Percentiles rank a stretch among this genome's conserved stretches.
Conservation (phyloP, 2,329 filamentous ascomycete species). For the Colletotrichum gloeosporioides region DNA sequence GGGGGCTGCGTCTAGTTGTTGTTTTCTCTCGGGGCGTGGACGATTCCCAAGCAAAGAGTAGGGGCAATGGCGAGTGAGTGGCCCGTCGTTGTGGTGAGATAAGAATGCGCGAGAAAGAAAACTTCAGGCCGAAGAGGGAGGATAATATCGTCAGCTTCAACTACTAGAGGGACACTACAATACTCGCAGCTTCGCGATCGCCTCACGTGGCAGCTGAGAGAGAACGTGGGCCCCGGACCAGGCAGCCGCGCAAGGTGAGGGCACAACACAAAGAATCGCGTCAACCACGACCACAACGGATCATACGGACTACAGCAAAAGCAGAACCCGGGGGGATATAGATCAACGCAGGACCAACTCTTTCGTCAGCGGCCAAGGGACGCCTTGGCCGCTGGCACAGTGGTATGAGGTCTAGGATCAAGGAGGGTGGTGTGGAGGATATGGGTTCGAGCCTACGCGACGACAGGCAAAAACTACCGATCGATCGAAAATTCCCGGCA, state of each 20-base stretch:
- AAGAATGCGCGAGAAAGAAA: not conserved
- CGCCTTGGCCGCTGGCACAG: not conserved
- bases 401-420: not conserved
- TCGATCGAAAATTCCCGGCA: not conserved
- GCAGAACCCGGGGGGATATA: not conserved
- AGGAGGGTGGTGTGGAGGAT: not conserved
- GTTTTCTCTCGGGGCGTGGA: not conserved
- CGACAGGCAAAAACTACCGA: not conserved
- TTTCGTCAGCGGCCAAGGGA: not conserved
- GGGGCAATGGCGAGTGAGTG: not conserved
- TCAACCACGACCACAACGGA: not conserved
- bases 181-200: not conserved
- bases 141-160: not conserved
- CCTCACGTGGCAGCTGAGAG: not conserved
- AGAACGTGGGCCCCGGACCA: not conserved
- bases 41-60: not conserved
- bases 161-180: rapidly evolving
- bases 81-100: not conserved
- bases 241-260: not conserved
- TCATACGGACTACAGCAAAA: not conserved
- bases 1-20: not conserved
- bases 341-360: not conserved
- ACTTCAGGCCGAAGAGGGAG: not conserved
- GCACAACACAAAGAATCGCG: not conserved
- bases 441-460: not conserved